These are phyloP conservation scores for Darksidea phi DNA, from an alignment of 495 filamentous ascomycete species.

Conservation along the genomic window DNA sequence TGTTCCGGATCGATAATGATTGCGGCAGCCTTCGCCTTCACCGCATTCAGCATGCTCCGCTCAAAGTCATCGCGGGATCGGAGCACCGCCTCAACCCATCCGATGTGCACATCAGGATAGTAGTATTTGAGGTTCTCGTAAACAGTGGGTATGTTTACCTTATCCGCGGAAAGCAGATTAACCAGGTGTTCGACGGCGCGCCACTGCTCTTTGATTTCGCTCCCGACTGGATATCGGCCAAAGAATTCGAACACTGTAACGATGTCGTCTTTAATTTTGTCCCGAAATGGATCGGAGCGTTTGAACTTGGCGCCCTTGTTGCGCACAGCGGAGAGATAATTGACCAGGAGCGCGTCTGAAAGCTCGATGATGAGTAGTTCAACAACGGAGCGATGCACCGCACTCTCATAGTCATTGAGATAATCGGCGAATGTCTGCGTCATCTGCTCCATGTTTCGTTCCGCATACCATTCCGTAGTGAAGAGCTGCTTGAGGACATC, in stretches of 20 bases:
- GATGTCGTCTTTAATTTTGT: conserved; percentile 88
- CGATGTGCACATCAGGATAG: conserved; percentile 93
- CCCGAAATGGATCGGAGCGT: conserved; percentile 73
- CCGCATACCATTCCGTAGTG: conserved; percentile 81
- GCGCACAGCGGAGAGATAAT: conserved; percentile 80
- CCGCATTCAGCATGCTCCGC: conserved; percentile 76
- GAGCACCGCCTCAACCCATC: conserved; percentile 94
- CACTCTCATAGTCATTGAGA: conserved; percentile 74
- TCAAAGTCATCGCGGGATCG: conserved; percentile 90
- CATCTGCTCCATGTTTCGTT: conserved; percentile 82
- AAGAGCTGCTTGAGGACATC: conserved; percentile 83
- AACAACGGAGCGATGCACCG: conserved; percentile 78
- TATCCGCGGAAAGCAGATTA: conserved; percentile 71
- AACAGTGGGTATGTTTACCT: conserved; percentile 65
- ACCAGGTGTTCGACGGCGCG: conserved; percentile 79
- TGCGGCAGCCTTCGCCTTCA: conserved; percentile 84
- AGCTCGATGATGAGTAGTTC: conserved; percentile 91
- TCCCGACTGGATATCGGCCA: conserved; percentile 60
- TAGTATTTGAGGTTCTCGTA: conserved; percentile 80
- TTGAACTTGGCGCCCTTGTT: conserved; percentile 91
- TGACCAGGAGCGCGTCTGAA: conserved; percentile 79
- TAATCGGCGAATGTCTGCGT: conserved; percentile 93
- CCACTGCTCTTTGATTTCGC: conserved; percentile 84
- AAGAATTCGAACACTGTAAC: conserved; percentile 77
- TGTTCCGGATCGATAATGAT: conserved; percentile 55